Base-by-base conservation (phyloP, 768 basidiomycete species). In the Solioccasus polychromus region DNA sequence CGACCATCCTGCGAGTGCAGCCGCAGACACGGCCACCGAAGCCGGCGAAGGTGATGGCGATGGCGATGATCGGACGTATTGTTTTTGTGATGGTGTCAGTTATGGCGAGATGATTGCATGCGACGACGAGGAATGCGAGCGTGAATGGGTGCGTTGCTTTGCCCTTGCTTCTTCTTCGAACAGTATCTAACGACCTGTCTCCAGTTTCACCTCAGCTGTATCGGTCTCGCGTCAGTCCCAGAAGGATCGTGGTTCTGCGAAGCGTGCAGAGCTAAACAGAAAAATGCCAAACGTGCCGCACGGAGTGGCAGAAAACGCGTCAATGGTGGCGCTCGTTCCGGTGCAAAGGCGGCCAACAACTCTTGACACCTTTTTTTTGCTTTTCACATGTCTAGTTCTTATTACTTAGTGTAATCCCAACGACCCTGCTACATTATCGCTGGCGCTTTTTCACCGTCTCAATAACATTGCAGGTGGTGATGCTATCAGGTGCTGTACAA, bases 51-150 rank as follows among this genome's bases (percentile, higher is more conserved):
- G 68, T 0, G 88, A 83, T 32, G 87, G 76, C 5, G 77, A 75
- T 37, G 74, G 69, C 15, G 77, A 77, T 36, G 76, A 80, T 58
- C 79, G 74, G 56, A 75, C 77, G 12, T 95, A 97, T 61, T 97
- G 93, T 68, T 76, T 83, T 71, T 97, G 93, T 65, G 75, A 88
- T 53, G 73, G 85, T 15, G 76, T 82, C 48, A 92, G 89, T 59
- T 93, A 85, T 56, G 93, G 93, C 29, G 87, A 93, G 70, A 95
- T 96, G 92, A 89, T 96, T 56, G 92, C 84, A 19, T 96, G 92
- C 63, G 92, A 96, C 63, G 88, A 84, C 57, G 70, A 72, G 15
- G 73, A 75, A 35, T 95, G 92, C 68, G 81, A 84, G 55, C 73
- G 75, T 47, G 92, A 94, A 85, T 96, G 92, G 92, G 92, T 94